Base-by-base conservation (phyloP, 202 grass and related monocot species). In the Musa balbisiana region DNA sequence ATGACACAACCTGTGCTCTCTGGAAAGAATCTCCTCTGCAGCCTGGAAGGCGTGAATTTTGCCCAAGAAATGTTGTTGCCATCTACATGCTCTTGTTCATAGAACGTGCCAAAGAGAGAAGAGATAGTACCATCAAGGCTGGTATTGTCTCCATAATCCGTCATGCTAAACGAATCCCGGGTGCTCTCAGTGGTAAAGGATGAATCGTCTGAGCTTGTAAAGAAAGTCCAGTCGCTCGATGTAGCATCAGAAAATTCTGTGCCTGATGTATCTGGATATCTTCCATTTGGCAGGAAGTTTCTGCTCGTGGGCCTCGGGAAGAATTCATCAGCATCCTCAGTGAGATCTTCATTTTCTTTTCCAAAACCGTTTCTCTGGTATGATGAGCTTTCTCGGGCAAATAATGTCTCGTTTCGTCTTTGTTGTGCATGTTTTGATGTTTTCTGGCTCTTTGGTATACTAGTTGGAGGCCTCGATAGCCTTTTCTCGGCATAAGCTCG, bases 171-270 rank as follows among this genome's bases (percentile, higher is more conserved):
- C 20, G 92, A 96, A 81, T 96, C 90, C 81, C 92, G 87, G 54
- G 90, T 92, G 81, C 92, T 92, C 75, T 96, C 92, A 1, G 92
- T 92, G 49, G 92, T 96, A 75, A 96, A 96, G 3, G 92, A 96
- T 9, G 92, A 96, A 33, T 96, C 92, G n/a, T 96, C 92, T 20
- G 92, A 96, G 74, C 92, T 96, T 58, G 92, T 96, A 82, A 96
- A 96, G 27, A 96, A 84, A 0, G 92, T 92, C 92, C 92, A 89
- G 80, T 96, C 92, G 26, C 92, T 96, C 58, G 92, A 90, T 69
- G 92, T 88, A 29, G 92, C 92, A 51, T 96, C 92, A 8, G 92
- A 96, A 80, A 92, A 96, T 77, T 96, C 92, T 12, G 71, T 80
- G 79, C 83, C 85, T 14, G 86, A 73, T 21, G 92, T 86, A 80